Evolutionary conservation across 768 basidiomycete genomes (phyloP).

Genomic region (Mycena galericulata): DNA sequence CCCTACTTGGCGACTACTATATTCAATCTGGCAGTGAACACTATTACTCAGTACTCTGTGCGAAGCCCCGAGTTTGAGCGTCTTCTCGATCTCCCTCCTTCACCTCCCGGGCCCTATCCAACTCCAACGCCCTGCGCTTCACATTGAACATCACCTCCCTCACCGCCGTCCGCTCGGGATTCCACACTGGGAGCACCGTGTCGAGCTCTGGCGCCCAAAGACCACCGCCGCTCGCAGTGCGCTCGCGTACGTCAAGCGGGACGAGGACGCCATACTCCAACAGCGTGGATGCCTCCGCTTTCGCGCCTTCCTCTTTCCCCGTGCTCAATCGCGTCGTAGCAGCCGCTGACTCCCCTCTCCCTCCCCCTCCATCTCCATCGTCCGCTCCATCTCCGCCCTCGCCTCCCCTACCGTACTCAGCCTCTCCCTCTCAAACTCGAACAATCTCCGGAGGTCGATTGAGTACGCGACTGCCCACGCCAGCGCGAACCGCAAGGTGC

Average conservation of each 20-base stretch:
- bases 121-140: slow-evolving; percentile 25
- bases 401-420: slow-evolving; percentile 31
- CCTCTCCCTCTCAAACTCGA: slow-evolving; percentile 41
- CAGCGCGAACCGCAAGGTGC: slow-evolving; percentile 47
- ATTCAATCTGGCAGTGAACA: too few relatives aligned
- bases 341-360: too few relatives aligned
- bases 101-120: background rate
- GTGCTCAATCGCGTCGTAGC: background rate
- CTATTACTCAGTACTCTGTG: too few relatives aligned
- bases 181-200: slow-evolving; percentile 25
- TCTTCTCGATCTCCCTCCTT: too few relatives aligned
- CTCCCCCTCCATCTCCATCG: too few relatives aligned
- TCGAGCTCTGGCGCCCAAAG: slow-evolving; percentile 19
- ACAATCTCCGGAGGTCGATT: slow-evolving; percentile 13
- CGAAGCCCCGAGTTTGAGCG: too few relatives aligned
- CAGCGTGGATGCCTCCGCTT: slow-evolving; percentile 16
- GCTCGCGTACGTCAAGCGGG: slow-evolving; percentile 14
- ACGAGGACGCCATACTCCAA: slow-evolving; percentile 28
- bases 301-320: background rate
- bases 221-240: slow-evolving; percentile 23
- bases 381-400: slow-evolving; percentile 13
- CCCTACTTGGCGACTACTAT: too few relatives aligned
- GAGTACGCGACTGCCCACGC: slow-evolving; percentile 41
- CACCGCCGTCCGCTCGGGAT: slow-evolving; percentile 12
- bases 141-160: slow-evolving; percentile 25